Percentiles rank a stretch among this genome's conserved stretches.
phyloP scores from a whole-genome alignment of 495 filamentous ascomycete species.

The Elaphomyces granulatus region DNA sequence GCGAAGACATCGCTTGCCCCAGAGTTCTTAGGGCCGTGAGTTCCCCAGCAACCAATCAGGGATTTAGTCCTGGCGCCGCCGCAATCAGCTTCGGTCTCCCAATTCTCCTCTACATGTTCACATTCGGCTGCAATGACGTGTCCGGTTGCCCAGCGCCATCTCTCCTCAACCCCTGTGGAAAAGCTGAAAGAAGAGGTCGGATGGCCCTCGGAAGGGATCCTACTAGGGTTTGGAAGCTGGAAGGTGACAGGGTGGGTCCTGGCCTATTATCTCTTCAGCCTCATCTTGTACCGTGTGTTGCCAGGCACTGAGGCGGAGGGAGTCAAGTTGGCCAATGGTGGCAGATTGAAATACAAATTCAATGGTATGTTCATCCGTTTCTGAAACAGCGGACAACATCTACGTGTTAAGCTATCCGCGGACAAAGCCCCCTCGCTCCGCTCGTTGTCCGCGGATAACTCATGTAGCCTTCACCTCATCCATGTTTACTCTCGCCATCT shows the following conservation, averaged over 20 bases:
- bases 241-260: constrained; percentile 50
- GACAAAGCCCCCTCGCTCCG: too few relatives aligned
- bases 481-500: constrained; percentile 48
- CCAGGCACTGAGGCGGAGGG: constrained; percentile 64
- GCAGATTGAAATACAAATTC: constrained; percentile 72
- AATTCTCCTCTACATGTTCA: constrained; percentile 52
- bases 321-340: constrained; percentile 52
- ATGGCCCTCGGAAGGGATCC: constrained; percentile 56
- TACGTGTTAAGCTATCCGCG: constrained; percentile 8
- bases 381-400: constrained; percentile 1
- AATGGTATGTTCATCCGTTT: constrained; percentile 45
- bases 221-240: constrained; percentile 44
- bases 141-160: constrained; percentile 83
- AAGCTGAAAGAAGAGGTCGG: constrained; percentile 62
- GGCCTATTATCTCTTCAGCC: constrained; percentile 66
- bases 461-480: constrained; percentile 60
- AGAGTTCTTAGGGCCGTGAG: constrained; percentile 74
- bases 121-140: constrained; percentile 83
- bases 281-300: constrained; percentile 60
- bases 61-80: constrained; percentile 53
- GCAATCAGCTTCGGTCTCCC: constrained; percentile 67
- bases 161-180: constrained; percentile 56
- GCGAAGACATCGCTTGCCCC: constrained; percentile 29
- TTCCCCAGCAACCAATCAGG: constrained; percentile 16
- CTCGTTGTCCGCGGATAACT: too few relatives aligned